Conservation (phyloP, 805 yeast species). For the Dipodascopsis tothii region DNA sequence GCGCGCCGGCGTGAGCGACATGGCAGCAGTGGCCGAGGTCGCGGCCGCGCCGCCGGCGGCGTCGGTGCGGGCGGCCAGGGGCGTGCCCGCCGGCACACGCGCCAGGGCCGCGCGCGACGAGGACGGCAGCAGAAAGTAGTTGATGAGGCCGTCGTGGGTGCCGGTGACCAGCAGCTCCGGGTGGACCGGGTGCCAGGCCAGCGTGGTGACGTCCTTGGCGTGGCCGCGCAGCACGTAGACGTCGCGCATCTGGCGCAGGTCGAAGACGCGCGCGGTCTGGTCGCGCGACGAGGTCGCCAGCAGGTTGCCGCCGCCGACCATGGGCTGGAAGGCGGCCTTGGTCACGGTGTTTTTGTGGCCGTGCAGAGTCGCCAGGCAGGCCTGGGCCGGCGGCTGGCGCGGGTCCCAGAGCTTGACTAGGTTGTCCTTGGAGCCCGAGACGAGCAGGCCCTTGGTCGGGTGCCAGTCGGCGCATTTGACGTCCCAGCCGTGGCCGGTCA, state of each 20-base stretch:
- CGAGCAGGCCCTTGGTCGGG: conserved; percentile 74
- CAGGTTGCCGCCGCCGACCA: conserved; percentile 53
- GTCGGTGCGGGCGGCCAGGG: background rate
- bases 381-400: conserved; percentile 52
- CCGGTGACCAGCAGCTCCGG: conserved; percentile 74
- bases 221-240: conserved; percentile 64
- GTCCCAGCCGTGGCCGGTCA: conserved; percentile 97
- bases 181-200: conserved; percentile 91
- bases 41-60: conserved; percentile 18
- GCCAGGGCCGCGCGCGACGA: background rate
- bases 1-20: conserved; percentile 30
- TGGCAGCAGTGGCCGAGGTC: conserved; percentile 3
- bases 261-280: conserved; percentile 79
- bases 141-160: conserved; percentile 79
- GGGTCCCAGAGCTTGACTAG: conserved; percentile 95
- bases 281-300: conserved; percentile 86
- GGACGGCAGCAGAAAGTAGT: conserved; percentile 53
- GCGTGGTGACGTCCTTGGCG: conserved; percentile 75
- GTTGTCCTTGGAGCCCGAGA: conserved; percentile 92
- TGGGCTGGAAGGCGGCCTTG: conserved; percentile 76
- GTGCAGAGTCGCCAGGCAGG: conserved; percentile 70
- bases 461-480: conserved; percentile 98
- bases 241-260: conserved; percentile 77
- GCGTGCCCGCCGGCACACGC: background rate
- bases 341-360: conserved; percentile 94